Evolutionary conservation across 1,284 basidiomycete genomes (phyloP), one percentile per base, ranked within the genome.

Genomic region (Fomitopsis schrenkii): DNA sequence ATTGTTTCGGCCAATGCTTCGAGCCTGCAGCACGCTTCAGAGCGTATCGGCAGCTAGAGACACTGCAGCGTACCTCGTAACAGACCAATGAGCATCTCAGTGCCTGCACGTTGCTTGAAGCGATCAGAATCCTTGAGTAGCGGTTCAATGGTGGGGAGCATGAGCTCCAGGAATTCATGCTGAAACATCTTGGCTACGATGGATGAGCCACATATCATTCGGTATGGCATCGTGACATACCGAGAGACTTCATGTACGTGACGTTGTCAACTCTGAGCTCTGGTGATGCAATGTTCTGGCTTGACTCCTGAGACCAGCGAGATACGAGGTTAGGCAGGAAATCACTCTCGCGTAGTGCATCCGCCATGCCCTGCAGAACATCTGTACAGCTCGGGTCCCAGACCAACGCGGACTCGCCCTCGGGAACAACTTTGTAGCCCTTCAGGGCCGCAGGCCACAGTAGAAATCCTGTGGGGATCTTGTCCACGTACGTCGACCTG

Each of bases 51-150:
- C 10, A 42, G 28, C 8, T n/a, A 36, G 3, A 26, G 58, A 41
- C 28, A 28, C 9, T 22, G 22, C 30, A 40, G 58, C 72, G 62
- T 69, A 88, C 88, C 88, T 66, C 87, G 82, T 57, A 91, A 72
- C 55, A 92, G 70, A 48, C 95, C 96, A 52, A 86, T 83, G 41
- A 98, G 73, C 36, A 97, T 78, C 78, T 99, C 97, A 57, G 91
- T 93, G 7, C 91, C 90, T 26, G 94, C 94, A 36, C 96, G 85
- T 71, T 97, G 95, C 75, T 94, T 93, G 79, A 94, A 97, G 61
- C 94, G 91, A 72, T 98, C 93, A 42, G 83, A 70, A 62, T 90
- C 90, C 38, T 78, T 79, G 54, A 93, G 74, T 46, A 91, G 71
- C 8, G 83, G 79, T 53, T 93, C 89, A 38, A 88, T 75, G 14